Percentiles rank a stretch among this genome's conserved stretches.
These are phyloP conservation scores for Chytriomyces sp. DNA, from an alignment of 192 early-diverging fungal species.

Conservation along the genomic window DNA sequence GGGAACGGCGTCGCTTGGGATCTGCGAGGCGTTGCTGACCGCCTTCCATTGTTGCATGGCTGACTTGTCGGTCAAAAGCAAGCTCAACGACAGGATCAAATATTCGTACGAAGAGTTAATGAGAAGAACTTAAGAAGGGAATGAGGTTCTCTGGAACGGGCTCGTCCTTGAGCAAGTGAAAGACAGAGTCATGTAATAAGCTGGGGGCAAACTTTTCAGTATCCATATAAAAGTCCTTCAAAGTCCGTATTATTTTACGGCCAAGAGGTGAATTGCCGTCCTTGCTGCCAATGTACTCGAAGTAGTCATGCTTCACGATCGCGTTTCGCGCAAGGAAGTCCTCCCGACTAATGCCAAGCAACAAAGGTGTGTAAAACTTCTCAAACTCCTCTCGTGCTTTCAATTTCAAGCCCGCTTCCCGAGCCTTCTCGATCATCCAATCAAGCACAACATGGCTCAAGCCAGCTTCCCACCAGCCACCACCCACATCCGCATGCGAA, in stretches of 20 bases:
- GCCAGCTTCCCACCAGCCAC: conserved; percentile 33
- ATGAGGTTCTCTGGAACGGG: conserved; percentile 17
- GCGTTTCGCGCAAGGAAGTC: not conserved
- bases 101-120: no score
- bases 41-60: no score
- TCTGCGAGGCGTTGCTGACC: no score
- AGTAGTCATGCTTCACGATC: conserved; percentile 7
- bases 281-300: not conserved
- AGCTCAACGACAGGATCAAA: no score
- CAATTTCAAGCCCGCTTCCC: conserved; percentile 8
- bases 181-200: conserved; percentile 13
- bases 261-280: conserved; percentile 4
- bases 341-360: conserved; percentile 2
- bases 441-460: conserved; percentile 13
- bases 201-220: not conserved
- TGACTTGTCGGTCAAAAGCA: no score
- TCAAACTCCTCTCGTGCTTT: not conserved
- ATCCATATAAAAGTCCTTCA: conserved; percentile 15
- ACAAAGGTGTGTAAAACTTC: not conserved
- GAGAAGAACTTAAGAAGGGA: no score
- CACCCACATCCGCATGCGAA: conserved; percentile 29
- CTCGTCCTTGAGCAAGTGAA: not conserved
- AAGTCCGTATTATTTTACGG: not conserved
- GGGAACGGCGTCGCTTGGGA: no score
- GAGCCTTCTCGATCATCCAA: conserved; percentile 35